A percentile compares a stretch with the other conserved stretches of the same genome.
Evolutionary conservation across 306 rosid genomes (phyloP).

Genomic region (Cucurbita maxima): DNA sequence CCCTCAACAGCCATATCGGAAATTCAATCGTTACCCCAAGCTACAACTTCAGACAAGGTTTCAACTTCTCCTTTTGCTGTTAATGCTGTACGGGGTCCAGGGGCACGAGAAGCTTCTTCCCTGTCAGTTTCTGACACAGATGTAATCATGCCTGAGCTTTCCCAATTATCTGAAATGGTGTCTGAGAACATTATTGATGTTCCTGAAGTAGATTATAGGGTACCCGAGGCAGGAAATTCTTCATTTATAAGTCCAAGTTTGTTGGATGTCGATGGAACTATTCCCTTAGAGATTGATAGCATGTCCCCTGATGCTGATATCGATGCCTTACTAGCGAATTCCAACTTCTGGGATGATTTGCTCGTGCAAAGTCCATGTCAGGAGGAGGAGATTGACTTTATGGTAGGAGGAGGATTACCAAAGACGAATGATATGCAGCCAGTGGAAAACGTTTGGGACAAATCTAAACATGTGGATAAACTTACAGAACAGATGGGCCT

Average conservation of each 20-base stretch:
- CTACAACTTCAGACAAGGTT: constrained; percentile 34
- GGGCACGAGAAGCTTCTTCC: constrained; percentile 27
- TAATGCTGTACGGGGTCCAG: constrained; percentile 23
- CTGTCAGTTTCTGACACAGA: constrained; percentile 34
- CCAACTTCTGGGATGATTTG: constrained; percentile 47
- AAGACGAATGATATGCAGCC: constrained; percentile 35
- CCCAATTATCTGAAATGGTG: constrained; percentile 36
- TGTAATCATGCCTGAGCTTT: constrained; percentile 50
- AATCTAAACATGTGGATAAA: constrained; percentile 45
- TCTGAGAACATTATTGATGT: constrained; percentile 30
- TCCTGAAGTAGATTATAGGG: constrained; percentile 35
- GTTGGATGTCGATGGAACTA: constrained; percentile 27
- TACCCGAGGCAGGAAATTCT: constrained; percentile 25
- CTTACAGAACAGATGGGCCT: constrained; percentile 83
- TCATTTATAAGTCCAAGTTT: constrained; percentile 35
- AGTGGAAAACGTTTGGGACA: constrained; percentile 54
- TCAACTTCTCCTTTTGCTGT: constrained; percentile 21
- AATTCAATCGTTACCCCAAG: constrained; percentile 28
- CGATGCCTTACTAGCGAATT: constrained; percentile 44
- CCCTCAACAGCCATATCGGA: constrained; percentile 31
- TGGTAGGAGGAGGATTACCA: constrained; percentile 21
- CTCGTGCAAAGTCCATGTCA: constrained; percentile 25
- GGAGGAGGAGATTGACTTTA: constrained; percentile 39
- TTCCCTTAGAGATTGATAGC: constrained; percentile 43
- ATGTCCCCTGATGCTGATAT: constrained; percentile 47